Evolutionary conservation across 2,329 filamentous ascomycete species (phyloP).

Genomic region (Ascochyta clinopodiicola): DNA sequence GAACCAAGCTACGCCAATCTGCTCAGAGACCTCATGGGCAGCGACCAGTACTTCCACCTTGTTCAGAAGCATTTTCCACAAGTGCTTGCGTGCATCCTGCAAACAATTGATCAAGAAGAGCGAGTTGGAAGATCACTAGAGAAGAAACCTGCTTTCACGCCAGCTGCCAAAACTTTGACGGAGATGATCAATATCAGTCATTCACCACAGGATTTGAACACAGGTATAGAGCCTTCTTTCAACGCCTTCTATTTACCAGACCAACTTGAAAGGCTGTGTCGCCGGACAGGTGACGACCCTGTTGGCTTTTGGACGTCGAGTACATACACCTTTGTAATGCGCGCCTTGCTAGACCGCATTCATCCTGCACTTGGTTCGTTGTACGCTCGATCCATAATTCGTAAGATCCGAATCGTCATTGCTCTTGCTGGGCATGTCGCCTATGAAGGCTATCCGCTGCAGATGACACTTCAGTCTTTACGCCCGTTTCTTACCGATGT

Average conservation of each 20-base stretch:
- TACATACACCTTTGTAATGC: conserved; percentile 74
- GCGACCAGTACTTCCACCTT: conserved; percentile 66
- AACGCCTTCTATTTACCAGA: conserved; percentile 76
- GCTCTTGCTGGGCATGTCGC: conserved; percentile 76
- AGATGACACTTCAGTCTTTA: conserved; percentile 86
- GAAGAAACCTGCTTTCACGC: conserved; percentile 63
- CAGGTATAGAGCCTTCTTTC: conserved; percentile 87
- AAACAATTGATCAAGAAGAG: conserved; percentile 61
- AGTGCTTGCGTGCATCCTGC: conserved; percentile 78
- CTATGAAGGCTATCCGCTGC: conserved; percentile 79
- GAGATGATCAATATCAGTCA: conserved; percentile 73
- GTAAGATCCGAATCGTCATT: conserved; percentile 83
- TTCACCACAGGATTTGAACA: conserved; percentile 70
- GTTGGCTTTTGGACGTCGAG: conserved; percentile 76
- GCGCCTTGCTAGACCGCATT: conserved; percentile 80
- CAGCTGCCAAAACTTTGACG: conserved; percentile 69
- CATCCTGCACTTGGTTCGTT: conserved; percentile 84
- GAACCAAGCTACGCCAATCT: conserved; percentile 67
- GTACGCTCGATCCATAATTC: conserved; percentile 83
- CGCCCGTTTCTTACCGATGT: conserved; percentile 79
- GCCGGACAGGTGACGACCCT: conserved; percentile 67
- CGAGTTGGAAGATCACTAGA: conserved; percentile 55
- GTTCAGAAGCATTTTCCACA: conserved; percentile 75
- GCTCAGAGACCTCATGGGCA: conserved; percentile 73
- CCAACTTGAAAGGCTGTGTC: conserved; percentile 80